Conservation (phyloP, 768 basidiomycete genomes). For the Boletus rufocinnamomeus region DNA sequence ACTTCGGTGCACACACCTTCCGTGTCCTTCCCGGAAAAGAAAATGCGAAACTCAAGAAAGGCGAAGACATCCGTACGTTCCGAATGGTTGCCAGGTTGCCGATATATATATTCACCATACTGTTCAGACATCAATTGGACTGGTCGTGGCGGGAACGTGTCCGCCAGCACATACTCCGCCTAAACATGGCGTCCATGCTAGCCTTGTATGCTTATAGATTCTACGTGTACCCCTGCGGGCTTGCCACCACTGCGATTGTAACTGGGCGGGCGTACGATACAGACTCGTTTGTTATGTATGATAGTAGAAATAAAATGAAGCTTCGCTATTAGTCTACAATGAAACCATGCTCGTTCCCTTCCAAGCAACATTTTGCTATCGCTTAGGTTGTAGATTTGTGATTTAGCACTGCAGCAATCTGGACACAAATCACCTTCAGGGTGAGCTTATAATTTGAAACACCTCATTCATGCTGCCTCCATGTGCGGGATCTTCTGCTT, state of each 20-base stretch:
- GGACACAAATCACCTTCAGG: neutral
- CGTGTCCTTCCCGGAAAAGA: conserved; percentile 90
- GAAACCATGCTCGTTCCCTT: neutral
- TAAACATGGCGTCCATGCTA: conserved; percentile 33
- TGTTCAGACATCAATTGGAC: conserved; percentile 94
- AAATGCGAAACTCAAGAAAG: conserved; percentile 75
- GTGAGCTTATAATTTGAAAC: neutral
- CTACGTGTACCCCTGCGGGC: neutral
- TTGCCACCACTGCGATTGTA: conserved; percentile 14
- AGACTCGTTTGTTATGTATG: conserved; percentile 14
- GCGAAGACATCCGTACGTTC: conserved; percentile 84
- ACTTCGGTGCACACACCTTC: conserved; percentile 99
- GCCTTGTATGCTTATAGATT: conserved; percentile 23
- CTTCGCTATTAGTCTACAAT: neutral
- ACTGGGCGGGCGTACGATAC: conserved; percentile 16
- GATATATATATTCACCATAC: conserved; percentile 2
- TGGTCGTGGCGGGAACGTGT: conserved; percentile 93
- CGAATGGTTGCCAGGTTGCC: neutral
- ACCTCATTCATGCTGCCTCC: neutral
- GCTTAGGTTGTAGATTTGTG: neutral
- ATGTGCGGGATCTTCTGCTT: conserved; percentile 78
- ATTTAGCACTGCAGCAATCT: neutral
- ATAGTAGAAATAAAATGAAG: conserved; percentile 17
- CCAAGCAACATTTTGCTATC: neutral
- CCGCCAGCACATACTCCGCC: conserved; percentile 81